Base-by-base conservation (phyloP, 257 asterid species). In the Plectranthus barbatus region DNA sequence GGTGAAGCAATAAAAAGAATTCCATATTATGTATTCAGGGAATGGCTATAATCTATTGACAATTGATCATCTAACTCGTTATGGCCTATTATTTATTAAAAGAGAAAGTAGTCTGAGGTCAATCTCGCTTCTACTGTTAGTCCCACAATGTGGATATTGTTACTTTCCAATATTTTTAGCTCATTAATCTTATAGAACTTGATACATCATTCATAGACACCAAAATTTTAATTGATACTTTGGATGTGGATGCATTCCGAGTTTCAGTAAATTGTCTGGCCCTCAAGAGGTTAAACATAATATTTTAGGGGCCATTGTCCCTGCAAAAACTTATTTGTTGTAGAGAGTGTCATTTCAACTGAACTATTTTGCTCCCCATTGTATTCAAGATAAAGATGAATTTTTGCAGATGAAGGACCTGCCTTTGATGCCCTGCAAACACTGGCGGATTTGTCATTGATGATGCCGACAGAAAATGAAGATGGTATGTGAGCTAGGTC, bases 381-480 rank as follows among this genome's bases (percentile, higher is more conserved):
- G 18, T 15, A 15, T 52, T 69, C 45, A 37, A 29, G 60, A 56
- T 31, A 51, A 18, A 57, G 65, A 64, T 53, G 69, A 66, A 24
- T 75, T 55, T 80, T 70, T 76, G 78, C 72, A 90, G 97, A 83
- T 76, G 96, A 87, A 71, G 83, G 76, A 52, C 46, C 85, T 36
- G 85, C 82, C 46, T 86, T 88, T 74, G 95, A 79, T 58, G 97
- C 97, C 41, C 74, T 92, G 76, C 90, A 84, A 74, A 78, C 94
- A 56, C 81, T 92, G 73, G 95, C 95, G 67, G 92, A 89, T 83
- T 72, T 92, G 71, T 88, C 97, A 58, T 56, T 80, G 62, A 76
- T 84, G 95, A 83, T 86, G 94, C 90, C 91, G 33, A 64, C 84
- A 66, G 93, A 78, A 79, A 84, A 68, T 70, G 95, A 84, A 69